A percentile compares a stretch with the other conserved stretches of the same genome.
These are phyloP conservation scores for Pestalotiopsis fici DNA, from an alignment of 2,329 filamentous ascomycete species.

Conservation along the genomic window DNA sequence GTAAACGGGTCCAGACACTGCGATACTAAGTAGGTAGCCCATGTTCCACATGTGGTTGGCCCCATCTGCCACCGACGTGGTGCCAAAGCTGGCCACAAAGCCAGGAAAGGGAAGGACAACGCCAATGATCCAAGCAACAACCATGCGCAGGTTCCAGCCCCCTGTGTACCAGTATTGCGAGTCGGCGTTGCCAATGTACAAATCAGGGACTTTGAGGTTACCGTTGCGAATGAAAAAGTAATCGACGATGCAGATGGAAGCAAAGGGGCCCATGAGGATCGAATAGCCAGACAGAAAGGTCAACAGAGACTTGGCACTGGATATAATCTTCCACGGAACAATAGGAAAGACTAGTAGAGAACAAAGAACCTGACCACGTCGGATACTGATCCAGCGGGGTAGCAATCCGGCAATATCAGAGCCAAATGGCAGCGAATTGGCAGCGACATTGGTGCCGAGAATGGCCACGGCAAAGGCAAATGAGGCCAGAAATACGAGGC, in stretches of 20 bases:
- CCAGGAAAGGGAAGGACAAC: neutral
- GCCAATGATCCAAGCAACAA: neutral
- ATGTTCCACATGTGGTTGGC: neutral
- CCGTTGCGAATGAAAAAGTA: slow-evolving; percentile 2
- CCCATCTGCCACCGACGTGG: neutral
- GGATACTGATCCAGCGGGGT: slow-evolving; percentile 42
- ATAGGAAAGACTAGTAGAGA: slow-evolving; percentile 33
- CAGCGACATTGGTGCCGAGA: slow-evolving; percentile 42
- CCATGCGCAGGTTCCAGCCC: neutral
- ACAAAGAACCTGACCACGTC: slow-evolving; percentile 42
- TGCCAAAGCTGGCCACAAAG: neutral
- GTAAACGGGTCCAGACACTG: neutral
- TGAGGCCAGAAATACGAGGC: slow-evolving; percentile 32
- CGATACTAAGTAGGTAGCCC: neutral
- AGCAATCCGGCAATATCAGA: slow-evolving; percentile 41
- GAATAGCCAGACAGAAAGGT: slow-evolving; percentile 35
- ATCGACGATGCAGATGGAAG: neutral
- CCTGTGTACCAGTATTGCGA: neutral
- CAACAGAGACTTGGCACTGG: slow-evolving; percentile 37
- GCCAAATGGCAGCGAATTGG: slow-evolving; percentile 41
- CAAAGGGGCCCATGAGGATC: neutral
- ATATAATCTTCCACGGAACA: slow-evolving; percentile 43
- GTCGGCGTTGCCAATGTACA: neutral
- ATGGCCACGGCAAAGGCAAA: slow-evolving; percentile 31
- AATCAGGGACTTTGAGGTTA: neutral